Conservation (phyloP, 2,329 filamentous ascomycete genomes). For the Cladosporium sp. region DNA sequence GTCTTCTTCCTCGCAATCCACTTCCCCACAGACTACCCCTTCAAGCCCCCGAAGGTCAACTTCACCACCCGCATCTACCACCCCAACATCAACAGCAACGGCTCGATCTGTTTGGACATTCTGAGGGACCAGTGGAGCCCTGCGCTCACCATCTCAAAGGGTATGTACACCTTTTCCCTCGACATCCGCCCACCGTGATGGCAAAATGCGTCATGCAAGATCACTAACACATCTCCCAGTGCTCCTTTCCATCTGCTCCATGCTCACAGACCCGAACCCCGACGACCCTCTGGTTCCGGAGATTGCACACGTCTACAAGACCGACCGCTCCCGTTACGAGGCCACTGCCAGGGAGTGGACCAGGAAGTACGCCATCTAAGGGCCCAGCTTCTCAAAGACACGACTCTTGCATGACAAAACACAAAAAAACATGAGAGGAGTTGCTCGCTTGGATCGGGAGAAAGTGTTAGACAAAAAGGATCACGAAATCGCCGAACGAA, state of each 20-base stretch:
- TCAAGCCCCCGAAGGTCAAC: conserved; percentile 99
- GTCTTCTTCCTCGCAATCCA: conserved; percentile 99
- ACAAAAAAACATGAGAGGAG: conserved; percentile 1
- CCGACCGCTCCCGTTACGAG: conserved; percentile 92
- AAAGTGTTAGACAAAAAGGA: not conserved
- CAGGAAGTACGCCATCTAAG: conserved; percentile 93
- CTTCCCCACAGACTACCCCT: conserved; percentile 99
- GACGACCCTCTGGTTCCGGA: conserved; percentile 98
- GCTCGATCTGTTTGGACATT: conserved; percentile 98
- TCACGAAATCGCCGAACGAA: too few species aligned
- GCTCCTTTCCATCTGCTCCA: conserved; percentile 97
- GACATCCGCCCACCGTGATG: not conserved
- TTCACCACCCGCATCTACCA: conserved; percentile 99
- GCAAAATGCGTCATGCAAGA: not conserved
- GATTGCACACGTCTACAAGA: conserved; percentile 99
- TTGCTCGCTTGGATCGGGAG: conserved; percentile 7
- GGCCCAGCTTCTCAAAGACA: conserved; percentile 3
- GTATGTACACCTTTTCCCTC: conserved; percentile 49
- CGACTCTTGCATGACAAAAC: conserved; percentile 12
- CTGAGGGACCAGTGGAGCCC: conserved; percentile 99
- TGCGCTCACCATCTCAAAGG: conserved; percentile 97
- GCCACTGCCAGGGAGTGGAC: conserved; percentile 97
- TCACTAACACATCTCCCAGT: conserved; percentile 51
- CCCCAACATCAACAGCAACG: conserved; percentile 99
- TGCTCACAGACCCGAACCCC: conserved; percentile 99